These are phyloP conservation scores for Tolypocladium tundrense DNA, from an alignment of 2,329 filamentous ascomycete genomes.

Conservation along the genomic window DNA sequence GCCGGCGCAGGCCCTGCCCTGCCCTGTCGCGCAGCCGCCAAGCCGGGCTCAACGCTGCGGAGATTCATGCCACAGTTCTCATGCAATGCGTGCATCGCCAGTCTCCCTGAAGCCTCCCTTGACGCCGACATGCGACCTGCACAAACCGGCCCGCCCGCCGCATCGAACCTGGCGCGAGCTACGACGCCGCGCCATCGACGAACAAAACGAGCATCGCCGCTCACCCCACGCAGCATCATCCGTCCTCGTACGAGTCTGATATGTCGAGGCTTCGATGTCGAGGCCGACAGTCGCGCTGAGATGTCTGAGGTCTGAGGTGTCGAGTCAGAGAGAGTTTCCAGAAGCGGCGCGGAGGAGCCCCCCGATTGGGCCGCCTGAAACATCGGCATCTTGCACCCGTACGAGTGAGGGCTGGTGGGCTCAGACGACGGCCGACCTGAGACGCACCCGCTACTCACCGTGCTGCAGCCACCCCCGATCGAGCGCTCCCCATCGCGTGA, in stretches of 20 bases:
- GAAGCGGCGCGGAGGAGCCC: neutral
- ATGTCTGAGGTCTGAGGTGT: too few relatives aligned
- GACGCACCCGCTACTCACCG: neutral
- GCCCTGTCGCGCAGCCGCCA: neutral
- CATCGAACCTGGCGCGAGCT: too few relatives aligned
- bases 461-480: neutral
- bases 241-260: too few relatives aligned
- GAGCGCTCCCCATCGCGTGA: neutral
- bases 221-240: neutral
- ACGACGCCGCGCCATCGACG: neutral
- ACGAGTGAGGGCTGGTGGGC: neutral
- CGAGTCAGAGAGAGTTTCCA: neutral
- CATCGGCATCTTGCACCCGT: neutral
- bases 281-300: too few relatives aligned
- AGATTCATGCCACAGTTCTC: neutral
- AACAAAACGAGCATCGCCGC: neutral
- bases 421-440: neutral
- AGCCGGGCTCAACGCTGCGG: neutral
- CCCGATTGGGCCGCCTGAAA: neutral
- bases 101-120: neutral
- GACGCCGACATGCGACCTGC: too few relatives aligned
- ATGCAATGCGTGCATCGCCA: neutral
- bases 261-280: too few relatives aligned
- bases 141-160: too few relatives aligned
- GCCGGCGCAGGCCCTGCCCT: neutral